These are phyloP conservation scores for Conticribra guillardii DNA, from an alignment of 108 stramenopile species.

Conservation along the genomic window DNA sequence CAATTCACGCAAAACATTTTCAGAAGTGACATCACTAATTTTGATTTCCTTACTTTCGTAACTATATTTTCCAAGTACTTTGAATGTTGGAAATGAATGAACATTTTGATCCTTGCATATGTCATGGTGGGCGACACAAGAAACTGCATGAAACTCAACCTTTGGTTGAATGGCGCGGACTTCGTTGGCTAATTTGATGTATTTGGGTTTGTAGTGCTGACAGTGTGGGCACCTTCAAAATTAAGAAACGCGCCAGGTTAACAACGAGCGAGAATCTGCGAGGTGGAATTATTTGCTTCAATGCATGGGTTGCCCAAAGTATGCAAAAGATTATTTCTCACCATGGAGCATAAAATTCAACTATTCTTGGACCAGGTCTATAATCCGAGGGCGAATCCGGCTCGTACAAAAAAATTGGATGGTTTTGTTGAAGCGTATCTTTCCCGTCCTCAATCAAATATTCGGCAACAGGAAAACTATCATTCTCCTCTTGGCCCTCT, in stretches of 20 bases:
- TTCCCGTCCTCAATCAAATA: slow-evolving; percentile 4
- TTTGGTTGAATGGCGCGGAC: slow-evolving; percentile 31
- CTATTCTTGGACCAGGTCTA: slow-evolving; percentile 36
- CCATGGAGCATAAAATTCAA: slow-evolving; percentile 56
- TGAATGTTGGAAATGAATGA: slow-evolving; percentile 55
- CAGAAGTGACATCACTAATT: slow-evolving; percentile 40
- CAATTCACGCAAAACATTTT: slow-evolving; percentile 31
- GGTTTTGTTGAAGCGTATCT: neutral
- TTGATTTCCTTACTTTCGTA: slow-evolving; percentile 27
- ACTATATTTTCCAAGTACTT: slow-evolving; percentile 52
- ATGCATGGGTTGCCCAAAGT: neutral
- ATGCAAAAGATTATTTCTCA: neutral
- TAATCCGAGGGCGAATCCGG: slow-evolving; percentile 11
- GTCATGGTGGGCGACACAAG: slow-evolving; percentile 62
- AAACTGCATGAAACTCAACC: slow-evolving; percentile 76
- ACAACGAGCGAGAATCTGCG: neutral
- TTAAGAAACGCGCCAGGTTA: neutral
- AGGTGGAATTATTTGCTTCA: no score
- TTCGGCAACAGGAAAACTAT: slow-evolving; percentile 24
- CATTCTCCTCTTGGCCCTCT: neutral
- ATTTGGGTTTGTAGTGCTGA: slow-evolving; percentile 45
- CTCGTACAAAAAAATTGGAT: slow-evolving; percentile 37
- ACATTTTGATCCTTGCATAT: slow-evolving; percentile 65
- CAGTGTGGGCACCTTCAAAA: slow-evolving; percentile 51
- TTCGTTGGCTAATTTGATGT: slow-evolving; percentile 58